phyloP scores from a whole-genome alignment of 2,329 filamentous ascomycete species.

The Reticulascus tulasneorum region DNA sequence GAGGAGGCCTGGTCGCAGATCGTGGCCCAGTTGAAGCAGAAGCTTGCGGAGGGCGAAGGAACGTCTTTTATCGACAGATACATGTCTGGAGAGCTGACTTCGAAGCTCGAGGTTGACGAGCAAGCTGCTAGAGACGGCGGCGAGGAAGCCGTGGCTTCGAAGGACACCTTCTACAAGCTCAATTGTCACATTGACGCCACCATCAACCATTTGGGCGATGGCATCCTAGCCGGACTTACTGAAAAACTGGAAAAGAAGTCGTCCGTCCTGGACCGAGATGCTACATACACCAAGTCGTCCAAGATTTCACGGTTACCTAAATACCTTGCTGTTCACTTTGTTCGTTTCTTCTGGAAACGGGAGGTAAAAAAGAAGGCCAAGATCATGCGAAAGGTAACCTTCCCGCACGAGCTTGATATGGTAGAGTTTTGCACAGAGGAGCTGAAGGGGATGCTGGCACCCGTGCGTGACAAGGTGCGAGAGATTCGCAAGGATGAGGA shows the following conservation, averaged over 20 bases:
- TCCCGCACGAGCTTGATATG: constrained; percentile 87
- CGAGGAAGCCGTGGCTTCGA: constrained; percentile 63
- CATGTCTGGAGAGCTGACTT: constrained; percentile 78
- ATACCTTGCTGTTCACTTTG: constrained; percentile 94
- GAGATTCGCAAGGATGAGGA: constrained; percentile 93
- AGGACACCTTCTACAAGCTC: constrained; percentile 82
- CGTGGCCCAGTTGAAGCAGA: constrained; percentile 74
- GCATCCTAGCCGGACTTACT: constrained; percentile 73
- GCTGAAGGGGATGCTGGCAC: constrained; percentile 75
- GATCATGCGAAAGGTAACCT: constrained; percentile 98
- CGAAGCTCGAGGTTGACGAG: constrained; percentile 79
- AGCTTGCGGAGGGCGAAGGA: constrained; percentile 53
- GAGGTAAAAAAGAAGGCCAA: constrained; percentile 98
- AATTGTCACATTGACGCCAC: constrained; percentile 89
- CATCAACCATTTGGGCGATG: constrained; percentile 88
- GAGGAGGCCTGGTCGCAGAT: constrained; percentile 99
- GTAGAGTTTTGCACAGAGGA: constrained; percentile 95
- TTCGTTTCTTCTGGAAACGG: constrained; percentile 96
- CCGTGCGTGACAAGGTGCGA: constrained; percentile 93
- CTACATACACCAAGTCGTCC: constrained; percentile 85
- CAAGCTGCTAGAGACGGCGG: constrained; percentile 68
- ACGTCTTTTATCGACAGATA: constrained; percentile 84
- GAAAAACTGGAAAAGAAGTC: constrained; percentile 93
- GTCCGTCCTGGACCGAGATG: constrained; percentile 69
- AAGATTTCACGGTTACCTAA: constrained; percentile 86